A percentile compares a stretch with the other conserved stretches of the same genome.
Evolutionary conservation across 2,329 filamentous ascomycete species (phyloP).

Genomic region (Xylaria sp.): DNA sequence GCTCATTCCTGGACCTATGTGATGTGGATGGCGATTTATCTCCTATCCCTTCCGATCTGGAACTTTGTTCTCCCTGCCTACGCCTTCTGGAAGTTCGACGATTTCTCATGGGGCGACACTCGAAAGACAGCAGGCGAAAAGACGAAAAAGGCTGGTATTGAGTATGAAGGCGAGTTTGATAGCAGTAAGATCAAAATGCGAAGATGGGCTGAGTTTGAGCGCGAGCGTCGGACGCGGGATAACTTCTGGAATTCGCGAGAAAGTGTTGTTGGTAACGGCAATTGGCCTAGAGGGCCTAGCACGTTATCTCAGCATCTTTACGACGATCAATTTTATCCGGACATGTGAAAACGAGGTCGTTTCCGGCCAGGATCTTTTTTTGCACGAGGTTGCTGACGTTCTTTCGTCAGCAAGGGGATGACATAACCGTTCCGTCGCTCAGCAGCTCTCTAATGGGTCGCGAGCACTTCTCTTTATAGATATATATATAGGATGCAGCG

Average conservation of each 20-base stretch:
- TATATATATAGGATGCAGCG: constrained; percentile 23
- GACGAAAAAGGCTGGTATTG: constrained; percentile 83
- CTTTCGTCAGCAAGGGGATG: neutral
- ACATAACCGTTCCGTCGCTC: neutral
- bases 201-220: constrained; percentile 95
- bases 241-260: constrained; percentile 61
- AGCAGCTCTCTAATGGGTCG: neutral
- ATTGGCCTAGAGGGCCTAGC: constrained; percentile 50
- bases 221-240: constrained; percentile 57
- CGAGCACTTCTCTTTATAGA: constrained; percentile 14
- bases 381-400: neutral
- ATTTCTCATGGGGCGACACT: constrained; percentile 99
- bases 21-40: constrained; percentile 95
- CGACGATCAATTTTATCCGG: constrained; percentile 62
- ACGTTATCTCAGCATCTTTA: constrained; percentile 49
- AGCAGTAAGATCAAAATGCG: constrained; percentile 99
- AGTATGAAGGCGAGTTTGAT: constrained; percentile 95
- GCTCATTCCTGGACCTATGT: constrained; percentile 93
- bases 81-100: constrained; percentile 99
- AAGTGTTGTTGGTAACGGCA: constrained; percentile 52
- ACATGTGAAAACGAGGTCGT: constrained; percentile 47
- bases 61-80: constrained; percentile 95
- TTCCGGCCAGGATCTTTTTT: constrained; percentile 2
- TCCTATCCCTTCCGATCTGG: constrained; percentile 92
- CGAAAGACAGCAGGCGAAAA: constrained; percentile 92